phyloP scores from a whole-genome alignment of 768 basidiomycete species.

The Mycena epipterygia region DNA sequence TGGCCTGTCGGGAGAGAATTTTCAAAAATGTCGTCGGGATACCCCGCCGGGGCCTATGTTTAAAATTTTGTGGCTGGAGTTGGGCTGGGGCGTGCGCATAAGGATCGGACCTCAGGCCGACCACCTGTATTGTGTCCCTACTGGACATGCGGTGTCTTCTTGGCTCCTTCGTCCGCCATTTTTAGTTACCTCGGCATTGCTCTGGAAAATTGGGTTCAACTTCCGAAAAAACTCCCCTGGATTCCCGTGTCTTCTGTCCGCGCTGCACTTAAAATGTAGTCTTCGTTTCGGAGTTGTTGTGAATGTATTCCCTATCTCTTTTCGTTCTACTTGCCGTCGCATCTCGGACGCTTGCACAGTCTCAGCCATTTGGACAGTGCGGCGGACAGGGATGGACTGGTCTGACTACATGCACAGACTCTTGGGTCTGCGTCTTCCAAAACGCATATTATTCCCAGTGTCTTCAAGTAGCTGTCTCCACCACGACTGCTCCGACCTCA shows the following conservation, averaged over 20 bases:
- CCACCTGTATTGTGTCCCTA: no score
- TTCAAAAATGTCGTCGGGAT: no score
- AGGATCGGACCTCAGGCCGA: no score
- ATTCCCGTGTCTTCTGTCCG: not conserved
- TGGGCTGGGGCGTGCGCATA: no score
- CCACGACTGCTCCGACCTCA: not conserved
- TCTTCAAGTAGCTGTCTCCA: slow-evolving; percentile 35
- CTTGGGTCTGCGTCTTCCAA: slow-evolving; percentile 50
- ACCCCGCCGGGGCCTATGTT: no score
- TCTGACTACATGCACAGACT: slow-evolving; percentile 46
- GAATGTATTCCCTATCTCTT: not conserved
- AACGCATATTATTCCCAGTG: slow-evolving; percentile 57
- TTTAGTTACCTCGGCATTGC: not conserved
- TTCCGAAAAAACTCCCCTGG: slow-evolving; percentile 17
- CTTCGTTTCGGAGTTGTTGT: not conserved
- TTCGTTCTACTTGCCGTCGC: not conserved
- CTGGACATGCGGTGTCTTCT: no score
- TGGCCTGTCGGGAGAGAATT: no score
- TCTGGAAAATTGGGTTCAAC: not conserved
- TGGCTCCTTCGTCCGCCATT: no score
- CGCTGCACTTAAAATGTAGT: not conserved
- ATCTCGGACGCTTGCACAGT: slow-evolving; percentile 28
- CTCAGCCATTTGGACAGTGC: slow-evolving; percentile 46
- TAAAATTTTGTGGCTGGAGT: no score
- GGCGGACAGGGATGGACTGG: slow-evolving; percentile 53